Evolutionary conservation across 2,329 filamentous ascomycete species (phyloP).

Genomic region (Xylariaceae sp.): DNA sequence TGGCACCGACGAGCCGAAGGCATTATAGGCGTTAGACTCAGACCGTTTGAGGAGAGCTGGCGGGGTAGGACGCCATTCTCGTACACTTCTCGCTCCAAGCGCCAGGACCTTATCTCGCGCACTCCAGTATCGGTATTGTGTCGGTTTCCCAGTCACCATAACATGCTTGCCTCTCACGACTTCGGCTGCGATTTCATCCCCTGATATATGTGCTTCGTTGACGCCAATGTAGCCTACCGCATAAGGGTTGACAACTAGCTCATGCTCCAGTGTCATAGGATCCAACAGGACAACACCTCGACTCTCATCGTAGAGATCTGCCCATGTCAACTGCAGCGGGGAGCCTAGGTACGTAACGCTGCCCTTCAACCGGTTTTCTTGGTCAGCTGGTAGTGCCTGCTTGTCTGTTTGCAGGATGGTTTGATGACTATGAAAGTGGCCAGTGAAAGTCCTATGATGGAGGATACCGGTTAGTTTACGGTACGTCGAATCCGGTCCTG

Average conservation of each 20-base stretch:
- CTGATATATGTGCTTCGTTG: slow-evolving; percentile 21
- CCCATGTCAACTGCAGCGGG: slow-evolving; percentile 32
- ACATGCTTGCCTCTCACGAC: slow-evolving; percentile 27
- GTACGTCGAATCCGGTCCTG: not conserved
- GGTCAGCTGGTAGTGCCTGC: not conserved
- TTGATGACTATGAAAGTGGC: slow-evolving; percentile 33
- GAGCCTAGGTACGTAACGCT: slow-evolving; percentile 31
- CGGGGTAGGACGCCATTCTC: slow-evolving; percentile 22
- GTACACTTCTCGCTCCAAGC: slow-evolving; percentile 27
- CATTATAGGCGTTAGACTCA: not conserved
- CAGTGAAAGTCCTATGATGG: slow-evolving; percentile 28
- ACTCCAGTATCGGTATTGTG: slow-evolving; percentile 23
- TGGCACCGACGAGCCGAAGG: slow-evolving; percentile 20
- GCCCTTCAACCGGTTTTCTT: slow-evolving; percentile 16
- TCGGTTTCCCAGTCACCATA: slow-evolving; percentile 28
- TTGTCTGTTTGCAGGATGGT: slow-evolving; percentile 24
- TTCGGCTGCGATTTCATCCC: slow-evolving; percentile 13
- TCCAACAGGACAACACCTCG: slow-evolving; percentile 29
- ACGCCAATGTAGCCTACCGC: slow-evolving; percentile 25
- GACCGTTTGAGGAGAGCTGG: slow-evolving; percentile 5
- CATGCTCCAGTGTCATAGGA: slow-evolving; percentile 26
- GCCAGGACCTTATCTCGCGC: slow-evolving; percentile 27
- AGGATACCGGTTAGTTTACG: slow-evolving; percentile 1
- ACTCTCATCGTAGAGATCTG: slow-evolving; percentile 27
- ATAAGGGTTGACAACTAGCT: slow-evolving; percentile 28